Conservation (phyloP, 495 filamentous ascomycete species). For the Aspergillus diversus region DNA sequence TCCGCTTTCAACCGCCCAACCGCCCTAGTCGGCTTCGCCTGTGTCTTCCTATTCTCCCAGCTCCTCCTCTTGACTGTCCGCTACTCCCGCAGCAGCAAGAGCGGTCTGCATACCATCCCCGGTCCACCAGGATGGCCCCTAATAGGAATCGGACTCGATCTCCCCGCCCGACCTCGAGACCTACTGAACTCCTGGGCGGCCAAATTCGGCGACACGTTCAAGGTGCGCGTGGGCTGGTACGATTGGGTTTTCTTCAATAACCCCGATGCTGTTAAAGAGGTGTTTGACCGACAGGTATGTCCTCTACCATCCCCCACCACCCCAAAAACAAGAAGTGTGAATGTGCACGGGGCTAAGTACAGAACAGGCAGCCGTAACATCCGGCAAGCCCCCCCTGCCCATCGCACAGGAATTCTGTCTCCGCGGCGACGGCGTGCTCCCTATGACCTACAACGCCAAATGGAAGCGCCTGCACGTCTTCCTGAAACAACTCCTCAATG, state of each 20-base stretch:
- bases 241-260: conserved; percentile 47
- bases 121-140: conserved; percentile 4
- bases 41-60: conserved; percentile 6
- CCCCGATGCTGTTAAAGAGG: conserved; percentile 42
- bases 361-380: not conserved
- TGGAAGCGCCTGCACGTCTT: conserved; percentile 45
- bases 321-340: no score
- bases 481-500: conserved; percentile 34
- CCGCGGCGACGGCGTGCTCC: conserved; percentile 39
- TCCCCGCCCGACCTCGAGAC: not conserved
- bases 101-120: not conserved
- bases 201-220: conserved; percentile 13
- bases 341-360: no score
- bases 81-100: conserved; percentile 1
- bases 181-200: not conserved
- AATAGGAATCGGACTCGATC: not conserved
- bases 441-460: conserved; percentile 48
- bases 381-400: conserved; percentile 28
- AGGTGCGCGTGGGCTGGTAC: conserved; percentile 40
- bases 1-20: not conserved
- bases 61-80: not conserved
- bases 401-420: conserved; percentile 29
- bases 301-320: no score
- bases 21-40: not conserved
- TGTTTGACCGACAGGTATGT: conserved; percentile 42